These are phyloP conservation scores for Aspergillus tanneri DNA, from an alignment of 2,329 filamentous ascomycete species.

Conservation along the genomic window DNA sequence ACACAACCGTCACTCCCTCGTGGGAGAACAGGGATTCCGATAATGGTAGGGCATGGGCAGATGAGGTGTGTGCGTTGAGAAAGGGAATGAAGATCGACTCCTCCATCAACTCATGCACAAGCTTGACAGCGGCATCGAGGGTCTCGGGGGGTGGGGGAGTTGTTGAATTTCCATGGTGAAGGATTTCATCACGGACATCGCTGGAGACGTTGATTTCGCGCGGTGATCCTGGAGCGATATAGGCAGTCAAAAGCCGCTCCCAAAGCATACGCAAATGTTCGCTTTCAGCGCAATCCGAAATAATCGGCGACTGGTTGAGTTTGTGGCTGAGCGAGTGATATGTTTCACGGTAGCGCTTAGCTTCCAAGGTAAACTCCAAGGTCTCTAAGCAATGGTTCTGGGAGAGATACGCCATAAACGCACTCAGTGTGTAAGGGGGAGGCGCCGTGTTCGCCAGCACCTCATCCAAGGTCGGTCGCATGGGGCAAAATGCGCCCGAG, in stretches of 20 bases:
- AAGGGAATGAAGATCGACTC: constrained; percentile 93
- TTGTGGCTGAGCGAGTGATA: constrained; percentile 60
- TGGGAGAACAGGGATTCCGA: constrained; percentile 44
- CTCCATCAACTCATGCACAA: constrained; percentile 95
- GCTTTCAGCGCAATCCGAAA: constrained; percentile 56
- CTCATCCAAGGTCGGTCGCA: constrained; percentile 74
- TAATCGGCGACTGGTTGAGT: constrained; percentile 45
- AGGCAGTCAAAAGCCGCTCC: constrained; percentile 83
- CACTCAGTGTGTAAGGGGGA: constrained; percentile 83
- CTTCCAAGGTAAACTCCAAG: constrained; percentile 93
- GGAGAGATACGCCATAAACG: constrained; percentile 94
- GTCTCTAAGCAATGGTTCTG: constrained; percentile 97
- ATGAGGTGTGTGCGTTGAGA: constrained; percentile 64
- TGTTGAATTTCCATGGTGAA: constrained; percentile 60
- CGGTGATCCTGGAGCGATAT: constrained; percentile 80
- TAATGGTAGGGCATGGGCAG: constrained; percentile 48
- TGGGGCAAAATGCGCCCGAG: constrained; percentile 43
- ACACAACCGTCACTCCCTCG: constrained; percentile 36
- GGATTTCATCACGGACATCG: constrained; percentile 76
- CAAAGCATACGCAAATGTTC: constrained; percentile 77
- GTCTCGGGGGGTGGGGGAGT: constrained; percentile 71
- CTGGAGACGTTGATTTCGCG: constrained; percentile 89
- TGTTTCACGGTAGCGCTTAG: constrained; percentile 75
- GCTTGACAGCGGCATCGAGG: constrained; percentile 77
- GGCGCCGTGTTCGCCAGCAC: constrained; percentile 84